These are phyloP conservation scores for Oryza coarctata DNA, from an alignment of 176 grass and related monocot species.

Conservation along the genomic window DNA sequence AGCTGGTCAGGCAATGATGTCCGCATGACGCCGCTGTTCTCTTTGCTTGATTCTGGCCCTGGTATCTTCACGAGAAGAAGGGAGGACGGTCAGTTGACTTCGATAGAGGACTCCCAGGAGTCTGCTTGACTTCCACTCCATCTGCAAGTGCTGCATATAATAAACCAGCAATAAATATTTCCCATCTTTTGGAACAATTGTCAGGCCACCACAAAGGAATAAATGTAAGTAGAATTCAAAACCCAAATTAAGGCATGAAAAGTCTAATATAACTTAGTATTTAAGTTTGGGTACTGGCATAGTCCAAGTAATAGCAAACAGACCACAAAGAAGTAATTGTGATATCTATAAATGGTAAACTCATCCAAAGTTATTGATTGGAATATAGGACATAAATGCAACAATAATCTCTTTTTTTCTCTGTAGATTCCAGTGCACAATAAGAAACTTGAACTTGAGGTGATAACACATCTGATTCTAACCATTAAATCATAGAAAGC, in stretches of 20 bases:
- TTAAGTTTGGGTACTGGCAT: background rate
- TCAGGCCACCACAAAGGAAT: background rate
- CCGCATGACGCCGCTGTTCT: constrained; percentile 60
- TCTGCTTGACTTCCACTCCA: constrained; percentile 49
- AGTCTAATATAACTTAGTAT: background rate
- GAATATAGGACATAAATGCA: background rate
- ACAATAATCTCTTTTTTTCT: background rate
- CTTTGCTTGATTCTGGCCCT: constrained; percentile 45
- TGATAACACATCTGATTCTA: background rate
- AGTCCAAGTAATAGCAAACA: background rate
- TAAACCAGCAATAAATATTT: constrained; percentile 30
- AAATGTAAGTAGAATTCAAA: background rate
- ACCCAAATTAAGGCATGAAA: background rate
- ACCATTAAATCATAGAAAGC: background rate
- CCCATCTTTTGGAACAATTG: background rate
- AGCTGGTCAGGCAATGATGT: constrained; percentile 62
- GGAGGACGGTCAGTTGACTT: constrained; percentile 46
- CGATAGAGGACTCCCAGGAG: constrained; percentile 32
- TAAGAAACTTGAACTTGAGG: background rate
- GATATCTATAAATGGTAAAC: background rate
- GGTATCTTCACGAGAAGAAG: constrained; percentile 66
- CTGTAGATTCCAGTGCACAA: background rate
- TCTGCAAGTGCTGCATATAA: constrained; percentile 38
- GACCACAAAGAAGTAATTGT: background rate
- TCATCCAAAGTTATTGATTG: background rate